phyloP scores from a whole-genome alignment of 176 grass and related monocot species.

The Tillandsia leiboldiana region DNA sequence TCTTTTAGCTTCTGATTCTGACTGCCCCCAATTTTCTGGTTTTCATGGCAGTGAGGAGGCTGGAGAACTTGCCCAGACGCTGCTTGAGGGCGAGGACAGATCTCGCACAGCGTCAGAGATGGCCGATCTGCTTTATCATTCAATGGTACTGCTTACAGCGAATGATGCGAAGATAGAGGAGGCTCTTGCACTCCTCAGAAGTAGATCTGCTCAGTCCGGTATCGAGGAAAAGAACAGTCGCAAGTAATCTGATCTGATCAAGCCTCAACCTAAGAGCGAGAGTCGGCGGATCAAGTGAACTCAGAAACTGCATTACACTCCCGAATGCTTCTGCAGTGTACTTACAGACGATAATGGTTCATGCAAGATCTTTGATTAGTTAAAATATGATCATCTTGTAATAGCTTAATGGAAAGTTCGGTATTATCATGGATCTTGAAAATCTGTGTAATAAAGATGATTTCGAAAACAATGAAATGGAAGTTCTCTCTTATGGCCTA shows the following conservation, averaged over 20 bases:
- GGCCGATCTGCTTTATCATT: conserved; percentile 79
- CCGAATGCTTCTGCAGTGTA: too few relatives aligned
- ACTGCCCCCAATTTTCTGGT: not conserved
- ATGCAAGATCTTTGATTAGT: too few relatives aligned
- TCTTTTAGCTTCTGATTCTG: not conserved
- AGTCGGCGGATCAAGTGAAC: too few relatives aligned
- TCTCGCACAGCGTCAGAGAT: conserved; percentile 55
- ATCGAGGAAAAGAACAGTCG: conserved; percentile 78
- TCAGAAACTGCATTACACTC: too few relatives aligned
- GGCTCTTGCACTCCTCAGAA: conserved; percentile 63
- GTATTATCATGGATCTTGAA: too few relatives aligned
- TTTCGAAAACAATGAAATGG: conserved; percentile 39
- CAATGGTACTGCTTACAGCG: conserved; percentile 67
- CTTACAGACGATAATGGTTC: too few relatives aligned
- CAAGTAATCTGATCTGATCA: conserved; percentile 20
- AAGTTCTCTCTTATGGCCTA: conserved; percentile 21
- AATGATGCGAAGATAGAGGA: conserved; percentile 72
- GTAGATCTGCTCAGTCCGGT: conserved; percentile 70
- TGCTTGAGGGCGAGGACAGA: conserved; percentile 62
- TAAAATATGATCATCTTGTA: too few relatives aligned
- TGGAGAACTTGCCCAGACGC: conserved; percentile 56
- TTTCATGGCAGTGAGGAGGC: conserved; percentile 58
- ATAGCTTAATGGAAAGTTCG: too few relatives aligned
- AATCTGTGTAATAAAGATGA: not conserved
- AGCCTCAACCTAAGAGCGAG: too few relatives aligned